These are phyloP conservation scores for Sporobolomyces roseus DNA, from an alignment of 768 basidiomycete genomes.

Conservation along the genomic window DNA sequence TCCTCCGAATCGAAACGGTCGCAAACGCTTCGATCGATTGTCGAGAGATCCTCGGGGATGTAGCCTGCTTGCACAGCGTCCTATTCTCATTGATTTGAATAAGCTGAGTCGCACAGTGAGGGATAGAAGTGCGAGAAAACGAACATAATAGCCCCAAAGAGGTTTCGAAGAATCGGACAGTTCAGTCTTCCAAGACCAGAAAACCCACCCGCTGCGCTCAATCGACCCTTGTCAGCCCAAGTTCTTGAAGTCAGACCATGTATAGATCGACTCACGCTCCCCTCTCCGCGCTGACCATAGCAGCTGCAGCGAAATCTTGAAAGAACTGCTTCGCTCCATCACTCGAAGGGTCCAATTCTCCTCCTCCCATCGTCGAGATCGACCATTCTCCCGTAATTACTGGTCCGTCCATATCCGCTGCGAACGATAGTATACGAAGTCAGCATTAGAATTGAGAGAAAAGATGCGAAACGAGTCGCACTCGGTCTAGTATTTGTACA, in stretches of 20 bases:
- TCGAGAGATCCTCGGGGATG: constrained; percentile 17
- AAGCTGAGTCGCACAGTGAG: background rate
- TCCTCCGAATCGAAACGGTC: background rate
- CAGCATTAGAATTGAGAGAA: background rate
- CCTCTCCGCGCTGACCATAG: constrained; percentile 3
- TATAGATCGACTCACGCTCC: constrained; percentile 12
- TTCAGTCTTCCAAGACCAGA: constrained; percentile 26
- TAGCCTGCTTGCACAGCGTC: constrained; percentile 24
- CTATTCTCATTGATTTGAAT: background rate
- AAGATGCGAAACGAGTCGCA: too few relatives aligned
- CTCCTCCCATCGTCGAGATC: constrained; percentile 20
- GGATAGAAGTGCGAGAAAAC: background rate
- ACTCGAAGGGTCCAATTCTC: constrained; percentile 1
- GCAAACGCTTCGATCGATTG: constrained; percentile 1
- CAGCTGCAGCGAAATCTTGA: background rate
- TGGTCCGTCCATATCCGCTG: constrained; percentile 4
- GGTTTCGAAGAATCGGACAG: background rate
- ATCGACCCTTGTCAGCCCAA: background rate
- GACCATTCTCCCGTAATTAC: constrained; percentile 19
- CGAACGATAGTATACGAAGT: background rate
- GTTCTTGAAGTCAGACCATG: background rate
- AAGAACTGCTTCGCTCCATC: constrained; percentile 12
- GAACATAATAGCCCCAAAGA: constrained; percentile 15
- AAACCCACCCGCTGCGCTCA: constrained; percentile 13
- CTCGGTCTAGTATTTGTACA: constrained; percentile 19